Base-by-base conservation (phyloP, 495 filamentous ascomycete species). In the Corynascus novoguineensis region DNA sequence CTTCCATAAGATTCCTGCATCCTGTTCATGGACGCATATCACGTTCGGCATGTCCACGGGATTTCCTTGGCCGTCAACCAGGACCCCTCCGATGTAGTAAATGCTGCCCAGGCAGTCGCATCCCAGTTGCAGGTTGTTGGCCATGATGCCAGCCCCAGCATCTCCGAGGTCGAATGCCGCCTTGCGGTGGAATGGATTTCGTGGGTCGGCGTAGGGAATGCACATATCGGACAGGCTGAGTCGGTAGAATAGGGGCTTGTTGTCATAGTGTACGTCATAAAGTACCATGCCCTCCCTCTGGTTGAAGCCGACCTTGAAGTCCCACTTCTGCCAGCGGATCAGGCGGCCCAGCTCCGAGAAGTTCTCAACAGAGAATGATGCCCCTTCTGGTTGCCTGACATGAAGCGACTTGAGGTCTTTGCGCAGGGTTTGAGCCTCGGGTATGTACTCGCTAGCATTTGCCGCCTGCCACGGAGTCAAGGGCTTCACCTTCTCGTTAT, bases 81-180 rank as follows among this genome's bases (percentile, higher is more conserved):
- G 69, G 2, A 82, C 74, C 17, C 73, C 76, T 25, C 82, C 77
- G 60, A 92, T 75, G 64, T 90, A 92, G 68, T 91, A 81, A 57
- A 92, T 92, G 0, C 79, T 78, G 2, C 88, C 88, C 9, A 90
- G 75, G 68, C 85, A 88, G 59, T 88, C 85, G 57, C 84, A 87
- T 11, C 84, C 84, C 0, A 87, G 71, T 56, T 80, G 78, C 6
- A 91, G 78, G 60, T 89, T 87, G 66, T 91, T 90, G 19, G 88
- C 86, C 74, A 84, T 86, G 34, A 83, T 71, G 14, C 88, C 88
- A 4, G 86, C 81, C 0, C 88, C 88, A 41, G 78, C 87, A 60
- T 92, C 86, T 4, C 88, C 88, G 14, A 90, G 77, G 60, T 92
- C 88, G 61, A 92, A 92, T 0, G 87, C 88, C 15, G 85, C 81